Percentiles rank a stretch among this genome's conserved stretches.
Evolutionary conservation across 768 basidiomycete genomes (phyloP).

Genomic region (Asterophora lycoperdoides): DNA sequence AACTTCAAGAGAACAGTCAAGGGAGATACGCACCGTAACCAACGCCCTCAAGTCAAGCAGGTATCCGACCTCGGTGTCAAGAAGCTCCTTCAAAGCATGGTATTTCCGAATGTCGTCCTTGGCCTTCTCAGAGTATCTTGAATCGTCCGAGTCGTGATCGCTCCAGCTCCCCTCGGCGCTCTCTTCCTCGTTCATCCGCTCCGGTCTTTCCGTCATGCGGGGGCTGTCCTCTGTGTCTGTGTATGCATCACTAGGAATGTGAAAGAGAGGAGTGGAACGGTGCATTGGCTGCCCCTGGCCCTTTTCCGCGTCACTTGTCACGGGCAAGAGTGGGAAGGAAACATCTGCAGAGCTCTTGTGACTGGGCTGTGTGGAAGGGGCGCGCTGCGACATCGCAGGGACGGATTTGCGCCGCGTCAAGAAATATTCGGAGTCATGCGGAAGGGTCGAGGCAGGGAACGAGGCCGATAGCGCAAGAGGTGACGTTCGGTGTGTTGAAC

Average conservation of each 20-base stretch:
- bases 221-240: constrained; percentile 28
- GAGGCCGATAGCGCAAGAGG: constrained; percentile 41
- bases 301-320: constrained; percentile 1
- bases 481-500: constrained; percentile 28
- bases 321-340: background rate
- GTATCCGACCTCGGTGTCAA: constrained; percentile 83
- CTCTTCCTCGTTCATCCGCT: constrained; percentile 16
- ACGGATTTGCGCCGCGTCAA: constrained; percentile 39
- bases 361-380: constrained; percentile 12
- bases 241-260: constrained; percentile 24
- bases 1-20: background rate
- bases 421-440: constrained; percentile 24
- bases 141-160: constrained; percentile 26
- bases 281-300: constrained; percentile 5
- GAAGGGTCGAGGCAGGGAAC: constrained; percentile 38
- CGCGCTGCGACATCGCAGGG: constrained; percentile 30
- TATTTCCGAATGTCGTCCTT: constrained; percentile 51
- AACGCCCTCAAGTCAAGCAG: constrained; percentile 72
- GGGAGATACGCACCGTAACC: constrained; percentile 48
- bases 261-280: constrained; percentile 29
- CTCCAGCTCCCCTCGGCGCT: constrained; percentile 24
- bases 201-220: constrained; percentile 14
- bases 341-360: background rate
- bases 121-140: constrained; percentile 27
- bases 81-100: constrained; percentile 80